Conservation (phyloP, 768 basidiomycete genomes). For the Mycena leptocephala region DNA sequence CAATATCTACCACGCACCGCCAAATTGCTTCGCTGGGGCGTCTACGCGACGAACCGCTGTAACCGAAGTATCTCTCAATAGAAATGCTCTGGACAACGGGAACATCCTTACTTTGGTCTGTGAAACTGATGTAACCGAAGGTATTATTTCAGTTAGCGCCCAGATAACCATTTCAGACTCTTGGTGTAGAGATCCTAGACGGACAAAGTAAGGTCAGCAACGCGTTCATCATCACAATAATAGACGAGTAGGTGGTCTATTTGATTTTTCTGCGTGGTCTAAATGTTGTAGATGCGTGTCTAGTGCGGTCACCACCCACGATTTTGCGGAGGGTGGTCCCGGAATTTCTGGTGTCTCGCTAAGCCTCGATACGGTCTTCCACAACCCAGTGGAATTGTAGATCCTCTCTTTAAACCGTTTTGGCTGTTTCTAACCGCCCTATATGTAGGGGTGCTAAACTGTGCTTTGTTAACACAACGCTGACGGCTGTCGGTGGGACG, state of each 20-base stretch:
- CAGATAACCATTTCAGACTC: not conserved
- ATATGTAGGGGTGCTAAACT: constrained; percentile 59
- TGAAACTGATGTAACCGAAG: constrained; percentile 62
- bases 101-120: constrained; percentile 48
- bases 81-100: constrained; percentile 25
- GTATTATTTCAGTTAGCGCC: constrained; percentile 44
- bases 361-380: constrained; percentile 62
- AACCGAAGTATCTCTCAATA: constrained; percentile 27
- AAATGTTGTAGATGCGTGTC: constrained; percentile 56
- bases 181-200: constrained; percentile 61
- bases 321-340: constrained; percentile 48
- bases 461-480: constrained; percentile 58
- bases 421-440: not conserved
- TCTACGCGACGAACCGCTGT: constrained; percentile 4
- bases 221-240: constrained; percentile 60
- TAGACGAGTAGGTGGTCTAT: constrained; percentile 60
- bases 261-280: not conserved
- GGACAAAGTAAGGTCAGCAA: constrained; percentile 54
- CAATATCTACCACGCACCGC: constrained; percentile 42
- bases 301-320: constrained; percentile 54
- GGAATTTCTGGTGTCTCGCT: constrained; percentile 59
- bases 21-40: constrained; percentile 38
- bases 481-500: constrained; percentile 40
- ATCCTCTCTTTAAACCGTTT: constrained; percentile 29
- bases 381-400: constrained; percentile 58